Base-by-base conservation (phyloP, 176 grass and related monocot species). In the Puccinellia tenuiflora region DNA sequence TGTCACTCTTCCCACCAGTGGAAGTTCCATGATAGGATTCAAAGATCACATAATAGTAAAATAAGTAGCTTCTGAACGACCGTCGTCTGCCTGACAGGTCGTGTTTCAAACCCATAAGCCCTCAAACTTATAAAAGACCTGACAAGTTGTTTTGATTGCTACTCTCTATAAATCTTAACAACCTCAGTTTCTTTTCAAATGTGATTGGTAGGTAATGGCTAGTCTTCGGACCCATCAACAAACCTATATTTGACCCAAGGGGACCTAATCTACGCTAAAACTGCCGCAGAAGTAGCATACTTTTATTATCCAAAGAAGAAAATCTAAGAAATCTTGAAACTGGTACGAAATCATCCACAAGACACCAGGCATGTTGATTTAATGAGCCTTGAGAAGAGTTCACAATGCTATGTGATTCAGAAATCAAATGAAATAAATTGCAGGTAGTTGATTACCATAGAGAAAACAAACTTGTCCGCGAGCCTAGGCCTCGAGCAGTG, bases 381-480 rank as follows among this genome's bases (percentile, higher is more conserved):
- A 31, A 77, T 40, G 60, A 78, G 29, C 39, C 33, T 69, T 50
- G 17, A 55, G 37, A 77, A 39, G 79, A 40, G 81, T 37, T 38
- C 37, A 20, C 82, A 61, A 24, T 75, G 48, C 13, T 79, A 73
- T 79, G 40, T 10, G 38, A 71, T 64, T 90, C 64, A 21, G 78
- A 40, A 12, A 0, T 57, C 57, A 9, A 12, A n/a, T 75, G 16
- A 39, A 74, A 79, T 3, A 79, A 75, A 86, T 7, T 80, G 6
- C 26, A 84, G 61, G 59, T 75, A 87, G 67, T 30, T 79, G 22
- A 84, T 90, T 90, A 84, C 88, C 80, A 53, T 80, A 69, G 75
- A 85, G 85, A 85, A 73, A 81, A 73, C 29, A 57, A 81, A 74
- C 65, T 78, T 79, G 43, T 29, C 20, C 14, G 24, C 68, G 74